Percentiles rank a stretch among this genome's conserved stretches.
These are phyloP conservation scores for Anthoceros angustus DNA, from an alignment of 225 moss, liverwort and hornwort genomes.

Conservation along the genomic window DNA sequence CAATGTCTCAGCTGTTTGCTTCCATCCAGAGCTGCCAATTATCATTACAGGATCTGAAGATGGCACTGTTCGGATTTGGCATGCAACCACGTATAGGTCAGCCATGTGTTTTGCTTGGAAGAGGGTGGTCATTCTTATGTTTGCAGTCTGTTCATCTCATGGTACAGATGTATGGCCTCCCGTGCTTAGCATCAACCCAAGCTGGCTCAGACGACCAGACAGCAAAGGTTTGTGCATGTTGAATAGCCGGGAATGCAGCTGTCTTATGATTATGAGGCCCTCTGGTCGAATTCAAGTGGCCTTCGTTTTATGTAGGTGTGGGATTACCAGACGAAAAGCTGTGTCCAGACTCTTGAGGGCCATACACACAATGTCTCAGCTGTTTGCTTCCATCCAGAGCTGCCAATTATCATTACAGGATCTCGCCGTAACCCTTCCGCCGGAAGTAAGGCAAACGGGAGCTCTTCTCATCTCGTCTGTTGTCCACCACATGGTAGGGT, in stretches of 20 bases:
- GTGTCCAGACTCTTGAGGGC: constrained; percentile 92
- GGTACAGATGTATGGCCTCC: too few relatives aligned
- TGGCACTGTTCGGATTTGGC: constrained; percentile 97
- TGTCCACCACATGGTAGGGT: neutral
- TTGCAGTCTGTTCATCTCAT: neutral
- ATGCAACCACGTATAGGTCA: constrained; percentile 86
- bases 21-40: constrained; percentile 90
- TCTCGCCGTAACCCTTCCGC: too few relatives aligned
- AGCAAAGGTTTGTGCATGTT: constrained; percentile 45
- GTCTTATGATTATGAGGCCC: neutral
- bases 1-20: constrained; percentile 33
- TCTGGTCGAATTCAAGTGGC: neutral
- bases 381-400: constrained; percentile 92
- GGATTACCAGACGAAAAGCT: constrained; percentile 99
- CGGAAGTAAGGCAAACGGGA: too few relatives aligned
- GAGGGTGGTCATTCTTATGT: neutral
- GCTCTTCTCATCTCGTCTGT: too few relatives aligned
- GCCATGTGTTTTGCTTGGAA: neutral
- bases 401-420: constrained; percentile 47
- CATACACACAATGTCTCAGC: constrained; percentile 93
- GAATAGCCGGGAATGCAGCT: neutral
- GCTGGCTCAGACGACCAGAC: constrained; percentile 17
- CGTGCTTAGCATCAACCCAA: too few relatives aligned
- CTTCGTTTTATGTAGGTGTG: constrained; percentile 43
- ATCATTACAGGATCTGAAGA: constrained; percentile 95